Percentiles rank a stretch among this genome's conserved stretches.
phyloP scores from a whole-genome alignment of 352 stramenopile species.

The Salisapilia sapeloensis region DNA sequence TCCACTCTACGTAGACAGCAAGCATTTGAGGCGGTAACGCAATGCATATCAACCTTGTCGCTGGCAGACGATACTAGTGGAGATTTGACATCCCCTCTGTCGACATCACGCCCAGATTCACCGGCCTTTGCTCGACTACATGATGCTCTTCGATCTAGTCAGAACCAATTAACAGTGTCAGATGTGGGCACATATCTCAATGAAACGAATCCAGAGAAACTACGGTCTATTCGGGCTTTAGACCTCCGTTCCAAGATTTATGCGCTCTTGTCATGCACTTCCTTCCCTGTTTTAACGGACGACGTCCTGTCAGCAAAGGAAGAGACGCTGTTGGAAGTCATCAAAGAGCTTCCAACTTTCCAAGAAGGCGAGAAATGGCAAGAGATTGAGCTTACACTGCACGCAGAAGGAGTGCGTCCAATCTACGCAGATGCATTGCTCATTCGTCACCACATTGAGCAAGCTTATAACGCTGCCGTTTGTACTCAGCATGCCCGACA shows the following conservation, averaged over 20 bases:
- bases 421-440: slow-evolving; percentile 66
- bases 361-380: slow-evolving; percentile 59
- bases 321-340: slow-evolving; percentile 48
- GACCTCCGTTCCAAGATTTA: slow-evolving; percentile 64
- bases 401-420: slow-evolving; percentile 39
- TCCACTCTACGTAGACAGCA: no score
- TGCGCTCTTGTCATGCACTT: slow-evolving; percentile 37
- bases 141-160: slow-evolving; percentile 36
- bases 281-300: slow-evolving; percentile 15
- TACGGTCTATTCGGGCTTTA: no score
- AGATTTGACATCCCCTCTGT: not conserved
- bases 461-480: slow-evolving; percentile 46
- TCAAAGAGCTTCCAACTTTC: slow-evolving; percentile 57
- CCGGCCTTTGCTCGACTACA: slow-evolving; percentile 56
- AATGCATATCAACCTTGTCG: no score
- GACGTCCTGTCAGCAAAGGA: slow-evolving; percentile 21
- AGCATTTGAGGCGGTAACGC: no score
- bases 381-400: slow-evolving; percentile 34
- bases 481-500: slow-evolving; percentile 43
- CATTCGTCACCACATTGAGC: slow-evolving; percentile 52
- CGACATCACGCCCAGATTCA: slow-evolving; percentile 16
- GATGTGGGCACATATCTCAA: no score
- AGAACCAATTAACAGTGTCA: slow-evolving; percentile 9
- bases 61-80: no score
- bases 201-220: no score